phyloP scores from a whole-genome alignment of 2,329 filamentous ascomycete species.

The Raffaelea albimanens region DNA sequence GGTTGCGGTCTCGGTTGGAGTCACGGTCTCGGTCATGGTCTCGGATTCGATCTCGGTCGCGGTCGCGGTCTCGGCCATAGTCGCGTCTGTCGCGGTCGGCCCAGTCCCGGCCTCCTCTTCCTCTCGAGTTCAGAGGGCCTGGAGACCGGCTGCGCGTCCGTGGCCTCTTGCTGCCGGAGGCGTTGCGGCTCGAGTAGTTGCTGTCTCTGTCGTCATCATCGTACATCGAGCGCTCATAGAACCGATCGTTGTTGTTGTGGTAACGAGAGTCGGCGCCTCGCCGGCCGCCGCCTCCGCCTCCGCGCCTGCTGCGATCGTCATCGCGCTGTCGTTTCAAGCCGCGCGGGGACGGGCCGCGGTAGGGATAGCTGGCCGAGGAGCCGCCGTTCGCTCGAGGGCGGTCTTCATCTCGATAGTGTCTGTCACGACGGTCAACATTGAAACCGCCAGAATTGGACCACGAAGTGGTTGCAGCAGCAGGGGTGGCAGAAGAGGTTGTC shows the following conservation, averaged over 20 bases:
- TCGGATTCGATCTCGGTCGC: constrained; percentile 16
- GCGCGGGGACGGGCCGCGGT: constrained; percentile 47
- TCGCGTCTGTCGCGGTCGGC: not conserved
- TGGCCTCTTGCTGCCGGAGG: not conserved
- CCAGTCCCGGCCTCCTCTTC: not conserved
- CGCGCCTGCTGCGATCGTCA: constrained; percentile 33
- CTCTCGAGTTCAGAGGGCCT: not conserved
- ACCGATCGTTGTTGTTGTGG: constrained; percentile 21
- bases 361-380: constrained; percentile 14
- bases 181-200: not conserved
- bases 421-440: constrained; percentile 88
- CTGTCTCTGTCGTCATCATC: not conserved
- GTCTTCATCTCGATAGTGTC: constrained; percentile 52
- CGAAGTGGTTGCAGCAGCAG: constrained; percentile 6
- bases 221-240: not conserved
- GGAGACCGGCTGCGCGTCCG: not conserved
- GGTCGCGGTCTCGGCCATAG: constrained; percentile 3
- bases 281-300: constrained; percentile 20
- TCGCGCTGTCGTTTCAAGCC: constrained; percentile 60
- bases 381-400: constrained; percentile 38
- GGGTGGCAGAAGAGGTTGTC: constrained; percentile 45
- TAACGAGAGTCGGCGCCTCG: constrained; percentile 49
- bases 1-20: constrained; percentile 22
- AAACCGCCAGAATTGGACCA: constrained; percentile 53
- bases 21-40: constrained; percentile 22